phyloP scores from a whole-genome alignment of 306 rosid genomes.

The Fragaria nilgerrensis region DNA sequence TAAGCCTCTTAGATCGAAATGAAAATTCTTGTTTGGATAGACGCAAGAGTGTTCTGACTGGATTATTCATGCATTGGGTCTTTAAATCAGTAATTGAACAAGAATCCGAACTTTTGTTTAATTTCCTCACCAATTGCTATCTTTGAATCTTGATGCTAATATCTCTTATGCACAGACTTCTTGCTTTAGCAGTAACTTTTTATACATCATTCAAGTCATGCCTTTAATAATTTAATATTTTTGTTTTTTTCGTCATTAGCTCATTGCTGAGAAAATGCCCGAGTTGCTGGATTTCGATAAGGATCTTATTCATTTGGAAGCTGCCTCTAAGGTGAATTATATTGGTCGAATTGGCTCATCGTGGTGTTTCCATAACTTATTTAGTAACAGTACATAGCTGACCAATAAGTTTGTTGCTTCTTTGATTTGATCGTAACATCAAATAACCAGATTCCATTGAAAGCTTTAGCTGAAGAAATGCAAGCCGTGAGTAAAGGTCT shows the following conservation, averaged over 20 bases:
- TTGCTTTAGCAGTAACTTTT: background rate
- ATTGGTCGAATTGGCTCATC: conserved; percentile 21
- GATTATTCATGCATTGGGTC: background rate
- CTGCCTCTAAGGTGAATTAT: conserved; percentile 79
- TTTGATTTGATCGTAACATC: conserved; percentile 14
- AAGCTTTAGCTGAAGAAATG: conserved; percentile 99
- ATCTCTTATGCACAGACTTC: background rate
- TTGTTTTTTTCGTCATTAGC: conserved; percentile 43
- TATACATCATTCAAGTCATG: conserved; percentile 19
- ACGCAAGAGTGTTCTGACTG: background rate
- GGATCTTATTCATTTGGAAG: conserved; percentile 92
- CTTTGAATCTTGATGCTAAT: conserved; percentile 3
- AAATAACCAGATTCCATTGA: conserved; percentile 77
- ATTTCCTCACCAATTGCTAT: background rate
- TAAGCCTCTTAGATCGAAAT: background rate
- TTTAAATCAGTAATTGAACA: background rate
- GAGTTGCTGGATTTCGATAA: conserved; percentile 90
- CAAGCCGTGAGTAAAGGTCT: conserved; percentile 99
- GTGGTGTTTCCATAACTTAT: conserved; percentile 8
- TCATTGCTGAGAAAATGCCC: conserved; percentile 89
- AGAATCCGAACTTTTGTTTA: background rate
- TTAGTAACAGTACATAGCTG: background rate
- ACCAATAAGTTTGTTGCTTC: conserved; percentile 1
- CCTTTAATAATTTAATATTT: conserved; percentile 17
- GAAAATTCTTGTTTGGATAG: background rate